Conservation (phyloP, 371 early-diverging fungal genomes). For the Mortierella sp. region DNA sequence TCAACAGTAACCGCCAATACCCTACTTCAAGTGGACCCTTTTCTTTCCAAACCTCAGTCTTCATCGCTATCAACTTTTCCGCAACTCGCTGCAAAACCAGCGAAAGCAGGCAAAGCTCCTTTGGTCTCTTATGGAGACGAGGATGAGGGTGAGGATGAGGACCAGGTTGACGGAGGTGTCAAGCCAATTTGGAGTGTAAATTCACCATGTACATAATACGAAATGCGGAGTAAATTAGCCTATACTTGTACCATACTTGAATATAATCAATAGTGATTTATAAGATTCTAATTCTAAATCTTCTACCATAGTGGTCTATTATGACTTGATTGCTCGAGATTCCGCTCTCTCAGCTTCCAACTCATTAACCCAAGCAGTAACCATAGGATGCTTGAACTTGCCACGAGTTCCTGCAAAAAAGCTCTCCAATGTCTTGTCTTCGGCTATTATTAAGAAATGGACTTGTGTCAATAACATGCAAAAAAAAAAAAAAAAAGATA, state of each 20-base stretch:
- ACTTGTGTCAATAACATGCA: background rate
- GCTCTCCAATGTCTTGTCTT: conserved; percentile 72
- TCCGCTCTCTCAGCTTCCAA: conserved; percentile 74
- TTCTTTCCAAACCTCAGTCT: background rate
- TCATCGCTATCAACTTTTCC: background rate
- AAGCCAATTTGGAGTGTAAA: background rate
- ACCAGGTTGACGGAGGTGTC: background rate
- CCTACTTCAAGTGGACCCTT: conserved; percentile 37
- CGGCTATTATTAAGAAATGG: conserved; percentile 59
- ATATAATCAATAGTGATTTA: conserved; percentile 1
- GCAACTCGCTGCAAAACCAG: conserved; percentile 14
- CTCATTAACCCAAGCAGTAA: conserved; percentile 86
- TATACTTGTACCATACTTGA: conserved; percentile 3
- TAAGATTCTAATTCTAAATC: too few species aligned
- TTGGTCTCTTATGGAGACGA: conserved; percentile 41
- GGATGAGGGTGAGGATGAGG: conserved; percentile 10
- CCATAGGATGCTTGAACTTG: conserved; percentile 84
- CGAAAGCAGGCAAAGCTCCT: conserved; percentile 5
- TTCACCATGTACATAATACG: background rate
- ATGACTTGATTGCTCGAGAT: conserved; percentile 47
- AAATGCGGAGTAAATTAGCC: background rate
- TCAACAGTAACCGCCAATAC: conserved; percentile 34
- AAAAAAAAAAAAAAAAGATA: background rate
- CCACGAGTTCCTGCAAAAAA: conserved; percentile 87
- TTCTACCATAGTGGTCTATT: background rate